Percentiles rank a stretch among this genome's conserved stretches.
phyloP scores from a whole-genome alignment of 73 alveolate genomes.

The Durusdinium trenchii region DNA sequence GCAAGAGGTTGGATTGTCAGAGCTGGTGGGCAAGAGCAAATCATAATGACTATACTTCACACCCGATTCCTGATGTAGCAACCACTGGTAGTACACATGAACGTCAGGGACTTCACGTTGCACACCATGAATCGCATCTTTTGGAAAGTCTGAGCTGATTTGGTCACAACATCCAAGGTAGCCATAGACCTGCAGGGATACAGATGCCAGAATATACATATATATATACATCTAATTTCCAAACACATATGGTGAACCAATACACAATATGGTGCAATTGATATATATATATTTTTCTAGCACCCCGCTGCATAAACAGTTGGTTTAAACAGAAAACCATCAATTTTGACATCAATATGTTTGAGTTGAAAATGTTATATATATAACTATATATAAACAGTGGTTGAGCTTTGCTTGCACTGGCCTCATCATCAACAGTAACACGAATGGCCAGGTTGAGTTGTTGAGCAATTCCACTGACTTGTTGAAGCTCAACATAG shows the following conservation, averaged over 20 bases:
- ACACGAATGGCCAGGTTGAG: slow-evolving; percentile 14
- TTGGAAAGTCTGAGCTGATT: background rate
- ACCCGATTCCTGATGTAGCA: background rate
- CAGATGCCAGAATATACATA: background rate
- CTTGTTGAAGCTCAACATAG: background rate
- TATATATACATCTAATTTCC: too few relatives aligned
- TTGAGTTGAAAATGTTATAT: background rate
- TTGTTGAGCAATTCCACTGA: background rate
- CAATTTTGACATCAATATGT: background rate
- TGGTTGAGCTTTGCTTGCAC: background rate
- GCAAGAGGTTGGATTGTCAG: background rate
- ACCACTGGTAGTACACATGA: background rate
- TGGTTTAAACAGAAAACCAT: background rate
- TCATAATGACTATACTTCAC: background rate
- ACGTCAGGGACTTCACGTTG: background rate
- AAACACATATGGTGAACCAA: too few relatives aligned
- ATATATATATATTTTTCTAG: too few relatives aligned
- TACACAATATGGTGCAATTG: too few relatives aligned
- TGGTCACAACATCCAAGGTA: background rate
- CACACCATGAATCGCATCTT: background rate
- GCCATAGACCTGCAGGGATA: background rate
- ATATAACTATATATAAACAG: background rate
- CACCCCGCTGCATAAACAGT: too few relatives aligned
- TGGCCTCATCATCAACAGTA: background rate
- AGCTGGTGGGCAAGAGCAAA: background rate